Base-by-base conservation (phyloP, 140 eudicot species). In the Flaveria floridana region DNA sequence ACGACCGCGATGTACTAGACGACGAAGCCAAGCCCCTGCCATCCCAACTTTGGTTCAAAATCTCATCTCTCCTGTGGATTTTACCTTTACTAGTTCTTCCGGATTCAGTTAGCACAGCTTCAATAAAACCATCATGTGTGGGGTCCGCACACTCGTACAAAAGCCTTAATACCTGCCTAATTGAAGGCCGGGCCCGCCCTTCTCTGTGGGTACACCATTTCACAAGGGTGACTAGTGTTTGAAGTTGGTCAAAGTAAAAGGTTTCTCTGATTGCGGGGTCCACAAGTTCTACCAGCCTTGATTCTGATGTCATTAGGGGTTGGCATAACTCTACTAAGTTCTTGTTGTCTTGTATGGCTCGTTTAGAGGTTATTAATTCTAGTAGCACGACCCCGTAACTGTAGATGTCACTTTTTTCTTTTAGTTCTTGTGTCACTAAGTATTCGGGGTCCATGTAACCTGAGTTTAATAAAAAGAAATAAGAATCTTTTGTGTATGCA, bases 401-500 rank as follows among this genome's bases (percentile, higher is more conserved):
- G 83, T 94, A 94, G n/a, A 94, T 84, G 58, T 94, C 99, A 39
- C 97, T 88, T 76, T 94, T 94, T 63, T 88, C 97, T 7, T 97
- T 90, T 52, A 94, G 95, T 76, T 94, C 95, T 72, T 84, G 96
- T 7, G 92, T 86, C 61, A 83, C 75, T 14, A 87, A 83, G 72
- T 94, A 94, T 80, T 94, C 99, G 0, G 99, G 99, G 76, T 94
- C 99, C 95, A 91, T 80, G 77, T 94, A 91, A 67, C 99, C 99
- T 94, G 91, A 65, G 68, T 64, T 64, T 16, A 8, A 55, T 10
- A 8, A 64, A 26, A 12, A 39, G 50, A 4, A 18, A 15, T 59
- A 5, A 71, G 44, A 61, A 37, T 71, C 21, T 62, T 65, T 37
- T n/a, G 11, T 19, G 65, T 13, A 65, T 37, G 9, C 42, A 21